Evolutionary conservation across 805 yeast genomes (phyloP).

Genomic region (Wickerhamiella allomyrinae): DNA sequence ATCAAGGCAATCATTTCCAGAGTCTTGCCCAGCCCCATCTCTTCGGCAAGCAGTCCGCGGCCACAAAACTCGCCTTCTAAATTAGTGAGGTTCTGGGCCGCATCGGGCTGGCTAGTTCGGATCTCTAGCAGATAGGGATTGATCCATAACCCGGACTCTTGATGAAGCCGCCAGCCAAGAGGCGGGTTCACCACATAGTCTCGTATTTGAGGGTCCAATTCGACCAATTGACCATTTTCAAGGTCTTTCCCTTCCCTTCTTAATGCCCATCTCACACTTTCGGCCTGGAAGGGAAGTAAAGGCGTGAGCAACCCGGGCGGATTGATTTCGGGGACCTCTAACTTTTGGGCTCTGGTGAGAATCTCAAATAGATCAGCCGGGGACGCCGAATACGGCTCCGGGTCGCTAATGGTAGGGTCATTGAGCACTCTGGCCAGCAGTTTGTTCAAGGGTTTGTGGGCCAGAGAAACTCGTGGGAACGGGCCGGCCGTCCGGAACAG

Average conservation of each 20-base stretch:
- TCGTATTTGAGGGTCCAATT: slow-evolving; percentile 11
- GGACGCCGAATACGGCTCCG: slow-evolving; percentile 6
- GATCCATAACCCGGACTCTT: slow-evolving; percentile 16
- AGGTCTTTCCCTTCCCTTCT: slow-evolving; percentile 24
- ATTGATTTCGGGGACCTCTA: slow-evolving; percentile 7
- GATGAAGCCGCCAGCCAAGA: slow-evolving; percentile 16
- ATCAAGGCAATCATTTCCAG: slow-evolving; percentile 65
- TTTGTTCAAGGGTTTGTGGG: neutral
- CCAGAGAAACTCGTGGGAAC: neutral
- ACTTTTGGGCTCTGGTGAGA: slow-evolving; percentile 6
- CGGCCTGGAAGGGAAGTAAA: slow-evolving; percentile 24
- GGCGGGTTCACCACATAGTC: slow-evolving; percentile 17
- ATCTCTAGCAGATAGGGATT: slow-evolving; percentile 17
- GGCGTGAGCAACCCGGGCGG: slow-evolving; percentile 8
- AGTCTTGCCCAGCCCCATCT: slow-evolving; percentile 96
- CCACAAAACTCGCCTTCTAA: slow-evolving; percentile 24
- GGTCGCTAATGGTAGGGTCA: slow-evolving; percentile 9
- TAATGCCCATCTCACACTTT: slow-evolving; percentile 27
- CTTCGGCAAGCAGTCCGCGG: slow-evolving; percentile 72
- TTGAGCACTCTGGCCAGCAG: slow-evolving; percentile 9
- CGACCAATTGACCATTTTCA: slow-evolving; percentile 10
- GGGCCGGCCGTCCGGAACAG: neutral
- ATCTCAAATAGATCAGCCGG: slow-evolving; percentile 9
- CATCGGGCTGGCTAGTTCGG: slow-evolving; percentile 5
- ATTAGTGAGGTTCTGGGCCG: slow-evolving; percentile 1